Evolutionary conservation across 179 eudicot genomes (phyloP).

Genomic region (Vitellaria paradoxa): DNA sequence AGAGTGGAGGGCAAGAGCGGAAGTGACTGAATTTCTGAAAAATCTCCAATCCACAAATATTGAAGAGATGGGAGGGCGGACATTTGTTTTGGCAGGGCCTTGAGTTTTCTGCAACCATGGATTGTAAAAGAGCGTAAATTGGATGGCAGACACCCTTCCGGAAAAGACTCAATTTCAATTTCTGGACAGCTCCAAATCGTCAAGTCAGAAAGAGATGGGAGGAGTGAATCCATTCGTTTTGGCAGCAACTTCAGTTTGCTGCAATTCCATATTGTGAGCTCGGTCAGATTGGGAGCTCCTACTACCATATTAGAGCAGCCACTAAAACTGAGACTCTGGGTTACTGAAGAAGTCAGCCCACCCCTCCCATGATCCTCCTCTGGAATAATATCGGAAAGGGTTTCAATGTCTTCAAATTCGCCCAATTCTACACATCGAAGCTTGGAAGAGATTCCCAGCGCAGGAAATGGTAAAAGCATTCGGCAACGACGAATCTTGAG

Average conservation of each 20-base stretch:
- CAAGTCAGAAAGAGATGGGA: no score
- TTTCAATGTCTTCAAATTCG: background rate
- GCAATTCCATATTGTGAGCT: no score
- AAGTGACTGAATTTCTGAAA: background rate
- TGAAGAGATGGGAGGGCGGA: background rate
- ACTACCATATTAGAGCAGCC: background rate
- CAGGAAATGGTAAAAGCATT: background rate
- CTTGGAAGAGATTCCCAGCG: background rate
- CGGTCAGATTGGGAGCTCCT: no score
- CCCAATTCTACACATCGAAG: background rate
- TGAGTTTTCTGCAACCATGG: conserved; percentile 3
- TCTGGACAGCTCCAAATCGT: no score
- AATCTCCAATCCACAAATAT: background rate
- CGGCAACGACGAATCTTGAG: conserved; percentile 14
- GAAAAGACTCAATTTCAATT: no score
- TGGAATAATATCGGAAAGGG: background rate
- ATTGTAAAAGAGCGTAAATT: no score
- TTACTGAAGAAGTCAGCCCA: no score
- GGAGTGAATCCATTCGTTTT: no score
- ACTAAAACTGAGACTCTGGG: background rate
- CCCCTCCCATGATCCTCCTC: background rate
- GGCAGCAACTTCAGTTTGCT: no score
- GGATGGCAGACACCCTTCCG: no score
- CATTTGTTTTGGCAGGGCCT: conserved; percentile 19
- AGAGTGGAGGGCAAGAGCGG: background rate